These are phyloP conservation scores for Mycena kentingensis DNA, from an alignment of 768 basidiomycete species.

Conservation along the genomic window DNA sequence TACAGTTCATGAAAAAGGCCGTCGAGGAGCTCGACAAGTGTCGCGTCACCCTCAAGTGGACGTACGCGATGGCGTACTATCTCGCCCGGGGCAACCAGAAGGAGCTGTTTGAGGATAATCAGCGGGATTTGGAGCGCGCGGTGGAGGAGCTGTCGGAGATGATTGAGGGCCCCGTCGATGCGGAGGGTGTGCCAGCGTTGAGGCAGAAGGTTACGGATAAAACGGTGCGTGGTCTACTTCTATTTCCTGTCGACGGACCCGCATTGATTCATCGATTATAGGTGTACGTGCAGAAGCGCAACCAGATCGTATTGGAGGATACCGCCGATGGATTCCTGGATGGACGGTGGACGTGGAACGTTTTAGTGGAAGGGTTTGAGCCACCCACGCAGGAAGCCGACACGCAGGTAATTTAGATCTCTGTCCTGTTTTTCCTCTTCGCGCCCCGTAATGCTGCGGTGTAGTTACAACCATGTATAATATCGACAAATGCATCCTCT, in stretches of 20 bases:
- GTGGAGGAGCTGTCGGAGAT: constrained; percentile 95
- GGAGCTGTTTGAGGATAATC: constrained; percentile 96
- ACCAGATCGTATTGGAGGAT: constrained; percentile 93
- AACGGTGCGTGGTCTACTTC: constrained; percentile 56
- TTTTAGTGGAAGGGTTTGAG: constrained; percentile 69
- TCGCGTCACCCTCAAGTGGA: constrained; percentile 97
- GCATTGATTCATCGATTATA: constrained; percentile 27
- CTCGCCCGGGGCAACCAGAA: constrained; percentile 89
- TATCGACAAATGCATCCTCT: no score
- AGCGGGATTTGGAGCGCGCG: constrained; percentile 92
- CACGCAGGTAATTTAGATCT: no score
- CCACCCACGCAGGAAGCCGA: constrained; percentile 32
- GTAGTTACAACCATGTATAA: no score
- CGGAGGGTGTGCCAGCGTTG: constrained; percentile 76
- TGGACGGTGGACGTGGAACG: constrained; percentile 84
- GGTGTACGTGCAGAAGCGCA: constrained; percentile 96
- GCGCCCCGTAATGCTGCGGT: no score
- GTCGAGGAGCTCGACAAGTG: constrained; percentile 90
- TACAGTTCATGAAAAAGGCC: constrained; percentile 98
- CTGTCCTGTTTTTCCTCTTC: no score
- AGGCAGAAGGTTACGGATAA: constrained; percentile 95
- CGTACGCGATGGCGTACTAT: constrained; percentile 99
- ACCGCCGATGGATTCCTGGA: constrained; percentile 89
- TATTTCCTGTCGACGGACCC: background rate
- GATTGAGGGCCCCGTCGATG: constrained; percentile 88